Evolutionary conservation across 371 early-diverging fungal genomes (phyloP).

Genomic region (Syncephalastrum sp.): DNA sequence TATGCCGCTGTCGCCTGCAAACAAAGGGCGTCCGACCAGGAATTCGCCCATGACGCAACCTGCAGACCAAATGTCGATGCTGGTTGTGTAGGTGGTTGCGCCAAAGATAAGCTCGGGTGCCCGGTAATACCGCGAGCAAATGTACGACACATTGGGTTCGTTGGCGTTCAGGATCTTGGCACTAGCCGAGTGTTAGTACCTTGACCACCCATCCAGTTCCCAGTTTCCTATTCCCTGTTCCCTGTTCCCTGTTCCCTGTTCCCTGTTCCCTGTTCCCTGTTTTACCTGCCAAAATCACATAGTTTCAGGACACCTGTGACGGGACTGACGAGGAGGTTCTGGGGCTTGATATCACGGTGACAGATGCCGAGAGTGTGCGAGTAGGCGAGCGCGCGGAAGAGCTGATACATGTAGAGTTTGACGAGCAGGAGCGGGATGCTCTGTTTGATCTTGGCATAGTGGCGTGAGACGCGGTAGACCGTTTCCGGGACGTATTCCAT

Average conservation of each 20-base stretch:
- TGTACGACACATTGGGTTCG: constrained; percentile 94
- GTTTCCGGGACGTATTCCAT: constrained; percentile 95
- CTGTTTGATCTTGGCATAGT: constrained; percentile 85
- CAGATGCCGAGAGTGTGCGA: constrained; percentile 94
- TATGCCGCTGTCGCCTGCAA: constrained; percentile 97
- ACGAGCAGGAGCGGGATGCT: constrained; percentile 85
- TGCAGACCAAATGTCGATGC: constrained; percentile 94
- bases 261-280: too few relatives aligned
- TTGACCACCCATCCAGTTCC: too few relatives aligned
- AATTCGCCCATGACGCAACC: constrained; percentile 98
- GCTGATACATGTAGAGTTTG: constrained; percentile 96
- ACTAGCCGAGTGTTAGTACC: constrained; percentile 23
- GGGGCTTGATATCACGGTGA: constrained; percentile 99
- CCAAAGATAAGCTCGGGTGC: constrained; percentile 97
- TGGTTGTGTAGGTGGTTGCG: constrained; percentile 84
- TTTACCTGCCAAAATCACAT: constrained; percentile 94
- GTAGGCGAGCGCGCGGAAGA: constrained; percentile 93
- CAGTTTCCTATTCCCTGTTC: too few relatives aligned
- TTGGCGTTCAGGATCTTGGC: constrained; percentile 91
- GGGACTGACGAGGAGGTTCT: constrained; percentile 94
- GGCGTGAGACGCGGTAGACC: constrained; percentile 84
- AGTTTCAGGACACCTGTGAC: constrained; percentile 87
- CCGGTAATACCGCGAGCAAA: constrained; percentile 97
- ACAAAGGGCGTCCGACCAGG: constrained; percentile 90
- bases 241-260: too few relatives aligned